Conservation (phyloP, 139 green algal species). For the Yamagishiella unicocca region DNA sequence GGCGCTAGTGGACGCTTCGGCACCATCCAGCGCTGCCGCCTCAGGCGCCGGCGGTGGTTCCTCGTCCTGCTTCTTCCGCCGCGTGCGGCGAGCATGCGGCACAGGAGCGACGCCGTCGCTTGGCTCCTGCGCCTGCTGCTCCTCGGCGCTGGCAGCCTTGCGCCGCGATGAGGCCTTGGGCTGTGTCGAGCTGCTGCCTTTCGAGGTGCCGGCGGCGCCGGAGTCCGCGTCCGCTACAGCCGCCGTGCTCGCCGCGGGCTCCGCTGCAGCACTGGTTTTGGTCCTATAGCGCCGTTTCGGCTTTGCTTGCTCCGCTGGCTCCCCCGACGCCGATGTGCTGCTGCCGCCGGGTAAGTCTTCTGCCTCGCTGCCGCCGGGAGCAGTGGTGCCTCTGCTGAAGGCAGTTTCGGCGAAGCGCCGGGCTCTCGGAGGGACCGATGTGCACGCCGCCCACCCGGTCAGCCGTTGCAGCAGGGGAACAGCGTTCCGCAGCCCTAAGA, state of each 20-base stretch:
- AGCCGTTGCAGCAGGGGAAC: slow-evolving; percentile 13
- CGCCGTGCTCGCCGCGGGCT: not conserved
- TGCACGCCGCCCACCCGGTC: not conserved
- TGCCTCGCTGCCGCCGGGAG: not conserved
- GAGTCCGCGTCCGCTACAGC: not conserved
- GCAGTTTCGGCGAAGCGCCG: not conserved
- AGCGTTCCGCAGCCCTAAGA: not conserved
- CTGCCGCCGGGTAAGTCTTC: not conserved
- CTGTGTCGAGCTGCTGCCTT: not conserved
- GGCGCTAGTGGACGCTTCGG: not conserved
- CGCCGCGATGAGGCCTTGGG: not conserved
- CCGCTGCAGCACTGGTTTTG: not conserved
- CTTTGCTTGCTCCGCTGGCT: not conserved
- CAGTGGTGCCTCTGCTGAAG: not conserved
- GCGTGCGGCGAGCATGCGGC: not conserved
- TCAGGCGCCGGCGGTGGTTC: not conserved
- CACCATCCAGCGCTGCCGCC: not conserved
- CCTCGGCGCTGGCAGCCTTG: not conserved
- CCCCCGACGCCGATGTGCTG: not conserved
- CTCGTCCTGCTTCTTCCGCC: slow-evolving; percentile 14
- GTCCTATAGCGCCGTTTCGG: not conserved
- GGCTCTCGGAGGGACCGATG: not conserved
- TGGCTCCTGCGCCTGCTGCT: not conserved
- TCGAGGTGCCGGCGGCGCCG: not conserved
- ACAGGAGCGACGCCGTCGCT: not conserved